Evolutionary conservation across 208 protist genomes (phyloP), one percentile per base, ranked within the genome.

Genomic region (Trypanosoma rangeli): DNA sequence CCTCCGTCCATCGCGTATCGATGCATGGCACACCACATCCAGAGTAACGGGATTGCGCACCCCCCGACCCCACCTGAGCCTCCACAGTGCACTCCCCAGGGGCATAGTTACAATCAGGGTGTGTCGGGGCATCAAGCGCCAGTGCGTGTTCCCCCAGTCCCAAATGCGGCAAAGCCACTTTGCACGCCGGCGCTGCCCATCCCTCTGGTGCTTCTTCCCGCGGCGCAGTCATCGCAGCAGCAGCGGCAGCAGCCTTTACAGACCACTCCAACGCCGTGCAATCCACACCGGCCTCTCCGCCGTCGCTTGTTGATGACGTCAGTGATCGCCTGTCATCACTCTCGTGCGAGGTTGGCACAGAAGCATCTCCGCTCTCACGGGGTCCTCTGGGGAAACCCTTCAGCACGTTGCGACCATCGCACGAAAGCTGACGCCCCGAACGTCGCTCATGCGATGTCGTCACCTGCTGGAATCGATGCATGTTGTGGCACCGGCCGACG

Each of bases 211-310:
- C 16, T 15, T 62, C 57, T 20, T 35, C 20, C 24, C 37, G 57
- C 18, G 7, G 29, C 20, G 0, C 35, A 22, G 9, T 29, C 28
- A 16, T 28, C 8, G 54, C 7, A 37, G 57, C 5, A 44, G 31
- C 48, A 50, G 52, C 24, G n/a, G 70, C 28, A 24, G 70, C 70
- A 15, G 63, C 70, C 55, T 60, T 68, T 12, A 70, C 5, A 39
- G 70, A 76, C 70, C 70, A 76, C n/a, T 65, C 44, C 29, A 76
- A 46, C 42, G 70, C 70, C 56, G 60, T 53, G 48, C 70, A 76
- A 48, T 76, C 70, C 26, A 76, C 70, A 1, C 70, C 70, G 42
- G 63, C 22, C 1, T 26, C 24, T 28, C 42, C 10, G 22, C 20
- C 46, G 0, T 48, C 58, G 24, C 22, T 18, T 44, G 24, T 54